Evolutionary conservation across 2,329 filamentous ascomycete genomes (phyloP).

Genomic region (Talaromyces sp.): DNA sequence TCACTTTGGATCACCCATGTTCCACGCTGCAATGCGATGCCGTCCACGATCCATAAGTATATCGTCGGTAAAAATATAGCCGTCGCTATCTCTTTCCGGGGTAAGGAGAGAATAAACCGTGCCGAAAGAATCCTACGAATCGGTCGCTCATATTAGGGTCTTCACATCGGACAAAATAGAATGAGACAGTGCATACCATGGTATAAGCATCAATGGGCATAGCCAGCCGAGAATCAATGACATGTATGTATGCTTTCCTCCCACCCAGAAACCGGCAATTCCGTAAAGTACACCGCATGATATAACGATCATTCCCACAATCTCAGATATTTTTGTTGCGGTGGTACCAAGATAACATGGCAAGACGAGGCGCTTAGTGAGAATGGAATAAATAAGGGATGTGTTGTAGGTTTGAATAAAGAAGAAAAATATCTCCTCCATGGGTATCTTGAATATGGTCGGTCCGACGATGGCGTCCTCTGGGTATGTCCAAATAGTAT

Average conservation of each 20-base stretch:
- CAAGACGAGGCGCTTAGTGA: not conserved
- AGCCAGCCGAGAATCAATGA: constrained; percentile 71
- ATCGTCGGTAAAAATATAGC: not conserved
- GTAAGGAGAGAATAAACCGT: not conserved
- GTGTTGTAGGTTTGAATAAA: not conserved
- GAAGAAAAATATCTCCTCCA: not conserved
- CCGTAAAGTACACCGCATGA: constrained; percentile 8
- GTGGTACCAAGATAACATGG: not conserved
- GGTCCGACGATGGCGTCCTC: not conserved
- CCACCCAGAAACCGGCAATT: constrained; percentile 47
- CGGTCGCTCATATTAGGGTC: not conserved
- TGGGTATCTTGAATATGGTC: not conserved
- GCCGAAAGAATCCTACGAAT: not conserved
- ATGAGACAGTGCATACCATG: constrained; percentile 49
- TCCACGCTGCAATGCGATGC: not conserved
- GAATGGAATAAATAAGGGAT: not conserved
- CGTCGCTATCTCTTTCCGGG: not conserved
- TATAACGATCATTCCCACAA: not conserved
- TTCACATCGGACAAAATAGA: not conserved
- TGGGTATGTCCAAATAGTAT: not conserved
- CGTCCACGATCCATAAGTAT: not conserved
- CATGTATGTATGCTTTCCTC: constrained; percentile 59
- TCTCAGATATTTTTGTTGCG: not conserved
- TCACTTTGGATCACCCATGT: not conserved
- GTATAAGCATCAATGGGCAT: constrained; percentile 62